Conservation (phyloP, 768 basidiomycete species). For the Suillus variegatus region DNA sequence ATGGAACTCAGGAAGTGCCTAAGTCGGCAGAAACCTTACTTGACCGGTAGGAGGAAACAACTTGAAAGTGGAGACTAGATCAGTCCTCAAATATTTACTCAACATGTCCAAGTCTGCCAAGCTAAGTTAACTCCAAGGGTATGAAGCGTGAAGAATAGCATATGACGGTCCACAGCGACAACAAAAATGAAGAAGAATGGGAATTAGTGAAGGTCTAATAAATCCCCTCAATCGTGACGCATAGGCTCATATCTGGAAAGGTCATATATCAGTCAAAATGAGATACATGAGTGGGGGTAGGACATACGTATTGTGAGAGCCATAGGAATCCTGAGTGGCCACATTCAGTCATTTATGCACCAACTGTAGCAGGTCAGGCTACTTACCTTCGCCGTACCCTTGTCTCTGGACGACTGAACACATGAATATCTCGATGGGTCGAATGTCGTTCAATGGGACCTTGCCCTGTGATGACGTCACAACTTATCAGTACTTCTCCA, state of each 20-base stretch:
- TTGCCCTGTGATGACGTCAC: conserved; percentile 67
- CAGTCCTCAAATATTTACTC: neutral
- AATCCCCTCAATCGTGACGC: neutral
- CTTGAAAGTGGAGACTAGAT: no score
- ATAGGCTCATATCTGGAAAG: neutral
- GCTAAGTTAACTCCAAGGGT: neutral
- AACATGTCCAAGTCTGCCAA: neutral
- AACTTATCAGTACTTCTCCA: conserved; percentile 11
- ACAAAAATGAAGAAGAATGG: neutral
- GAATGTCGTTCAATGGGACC: conserved; percentile 93
- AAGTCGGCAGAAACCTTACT: no score
- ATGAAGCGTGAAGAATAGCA: conserved; percentile 5
- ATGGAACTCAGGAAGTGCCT: no score
- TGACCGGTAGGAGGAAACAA: no score
- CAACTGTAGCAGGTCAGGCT: neutral
- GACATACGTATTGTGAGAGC: conserved; percentile 93
- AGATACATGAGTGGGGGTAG: neutral
- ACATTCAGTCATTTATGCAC: conserved; percentile 13
- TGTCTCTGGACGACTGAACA: conserved; percentile 99
- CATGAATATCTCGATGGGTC: conserved; percentile 99
- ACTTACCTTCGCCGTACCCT: conserved; percentile 92
- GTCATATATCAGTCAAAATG: neutral
- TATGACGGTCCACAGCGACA: neutral
- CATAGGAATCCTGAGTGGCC: conserved; percentile 77
- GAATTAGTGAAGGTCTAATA: neutral